A percentile compares a stretch with the other conserved stretches of the same genome.
Evolutionary conservation across 306 rosid genomes (phyloP).

Genomic region (Fagus sylvatica): DNA sequence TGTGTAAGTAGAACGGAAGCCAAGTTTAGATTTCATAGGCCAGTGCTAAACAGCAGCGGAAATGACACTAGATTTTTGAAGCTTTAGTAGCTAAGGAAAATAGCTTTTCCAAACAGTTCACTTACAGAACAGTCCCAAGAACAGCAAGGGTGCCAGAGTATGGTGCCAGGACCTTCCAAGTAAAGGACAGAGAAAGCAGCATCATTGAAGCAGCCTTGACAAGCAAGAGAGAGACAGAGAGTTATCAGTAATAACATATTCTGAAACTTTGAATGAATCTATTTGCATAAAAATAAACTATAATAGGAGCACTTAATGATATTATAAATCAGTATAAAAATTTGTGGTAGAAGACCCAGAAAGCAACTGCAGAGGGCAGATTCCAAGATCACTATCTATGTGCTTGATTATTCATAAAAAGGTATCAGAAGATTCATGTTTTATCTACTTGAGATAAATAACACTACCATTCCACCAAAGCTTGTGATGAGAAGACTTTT

Average conservation of each 20-base stretch:
- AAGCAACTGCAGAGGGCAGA: background rate
- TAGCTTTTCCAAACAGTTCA: constrained; percentile 10
- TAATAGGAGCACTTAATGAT: background rate
- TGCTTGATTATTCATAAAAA: background rate
- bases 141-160: constrained; percentile 85
- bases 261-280: background rate
- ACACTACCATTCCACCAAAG: constrained; percentile 87
- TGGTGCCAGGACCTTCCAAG: constrained; percentile 80
- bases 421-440: background rate
- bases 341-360: background rate
- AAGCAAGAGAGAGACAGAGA: constrained; percentile 9
- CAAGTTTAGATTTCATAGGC: constrained; percentile 26
- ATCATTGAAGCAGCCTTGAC: constrained; percentile 92
- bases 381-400: background rate
- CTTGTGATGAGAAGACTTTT: constrained; percentile 83
- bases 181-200: constrained; percentile 82
- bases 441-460: constrained; percentile 10
- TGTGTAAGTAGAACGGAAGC: constrained; percentile 28
- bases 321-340: background rate
- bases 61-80: background rate
- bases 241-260: constrained; percentile 3
- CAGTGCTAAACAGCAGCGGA: constrained; percentile 22
- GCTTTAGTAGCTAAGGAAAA: background rate
- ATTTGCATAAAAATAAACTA: background rate
- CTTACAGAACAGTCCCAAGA: constrained; percentile 94